Evolutionary conservation across 2,329 filamentous ascomycete genomes (phyloP).

Genomic region (Fusarium multiceps): DNA sequence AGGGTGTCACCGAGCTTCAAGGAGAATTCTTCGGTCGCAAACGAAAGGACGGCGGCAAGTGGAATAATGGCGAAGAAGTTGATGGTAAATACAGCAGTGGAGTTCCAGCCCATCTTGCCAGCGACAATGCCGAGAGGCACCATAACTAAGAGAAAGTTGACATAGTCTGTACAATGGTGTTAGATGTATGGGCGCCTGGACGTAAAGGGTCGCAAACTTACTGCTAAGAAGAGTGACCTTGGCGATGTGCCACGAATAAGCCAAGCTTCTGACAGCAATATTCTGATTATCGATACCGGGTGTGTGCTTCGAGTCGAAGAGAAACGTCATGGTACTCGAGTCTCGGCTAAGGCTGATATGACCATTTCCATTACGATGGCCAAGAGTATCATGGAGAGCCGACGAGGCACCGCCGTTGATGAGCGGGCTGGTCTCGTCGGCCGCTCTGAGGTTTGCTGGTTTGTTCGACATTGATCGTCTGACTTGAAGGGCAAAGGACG

Average conservation of each 20-base stretch:
- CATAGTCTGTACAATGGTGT: constrained; percentile 58
- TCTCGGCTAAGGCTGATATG: constrained; percentile 40
- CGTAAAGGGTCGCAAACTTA: constrained; percentile 52
- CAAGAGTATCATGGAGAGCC: constrained; percentile 22
- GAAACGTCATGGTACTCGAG: constrained; percentile 52
- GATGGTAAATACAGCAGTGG: constrained; percentile 76
- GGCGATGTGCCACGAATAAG: constrained; percentile 64
- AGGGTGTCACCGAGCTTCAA: constrained; percentile 77
- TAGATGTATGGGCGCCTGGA: constrained; percentile 5
- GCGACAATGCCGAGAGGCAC: constrained; percentile 79
- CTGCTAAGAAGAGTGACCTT: constrained; percentile 70
- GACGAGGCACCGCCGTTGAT: constrained; percentile 53
- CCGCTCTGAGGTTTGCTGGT: constrained; percentile 36
- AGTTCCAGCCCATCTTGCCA: constrained; percentile 70
- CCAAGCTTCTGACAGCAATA: constrained; percentile 57
- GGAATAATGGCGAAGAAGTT: constrained; percentile 87
- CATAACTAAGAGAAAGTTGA: constrained; percentile 78
- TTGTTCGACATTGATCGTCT: constrained; percentile 51
- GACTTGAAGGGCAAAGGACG: constrained; percentile 39
- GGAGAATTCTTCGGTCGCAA: constrained; percentile 82
- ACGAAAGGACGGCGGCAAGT: constrained; percentile 77
- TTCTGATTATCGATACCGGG: constrained; percentile 65
- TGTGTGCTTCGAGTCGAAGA: constrained; percentile 62
- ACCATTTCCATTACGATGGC: constrained; percentile 25
- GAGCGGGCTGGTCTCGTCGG: constrained; percentile 57